Conservation (phyloP, 73 alveolate species). For the Tetrahymena malaccensis region DNA sequence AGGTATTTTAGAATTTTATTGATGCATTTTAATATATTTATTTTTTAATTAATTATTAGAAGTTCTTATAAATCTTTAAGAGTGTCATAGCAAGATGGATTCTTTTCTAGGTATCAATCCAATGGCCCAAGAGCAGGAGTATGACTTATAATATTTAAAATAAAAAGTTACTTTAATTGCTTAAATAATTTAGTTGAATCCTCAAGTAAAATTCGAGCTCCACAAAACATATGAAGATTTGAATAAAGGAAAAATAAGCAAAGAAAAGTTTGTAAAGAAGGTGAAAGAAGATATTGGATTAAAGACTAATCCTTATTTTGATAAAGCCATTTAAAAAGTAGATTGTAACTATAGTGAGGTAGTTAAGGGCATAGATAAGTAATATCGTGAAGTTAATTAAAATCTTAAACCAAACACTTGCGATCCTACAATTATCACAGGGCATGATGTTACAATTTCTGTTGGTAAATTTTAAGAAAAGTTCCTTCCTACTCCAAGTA, state of each 20-base stretch:
- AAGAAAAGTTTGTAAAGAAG: neutral
- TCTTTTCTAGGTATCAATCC: neutral
- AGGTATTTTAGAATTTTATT: neutral
- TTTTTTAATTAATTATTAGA: neutral
- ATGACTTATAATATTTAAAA: neutral
- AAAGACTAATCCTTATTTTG: neutral
- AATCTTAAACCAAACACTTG: neutral
- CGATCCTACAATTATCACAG: neutral
- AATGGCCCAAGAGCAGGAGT: neutral
- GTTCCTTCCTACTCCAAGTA: neutral
- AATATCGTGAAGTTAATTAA: neutral
- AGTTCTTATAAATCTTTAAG: neutral
- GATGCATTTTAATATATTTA: neutral
- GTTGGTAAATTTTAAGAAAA: neutral
- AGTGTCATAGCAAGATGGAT: neutral
- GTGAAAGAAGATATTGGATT: neutral
- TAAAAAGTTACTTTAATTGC: neutral
- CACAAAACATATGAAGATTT: neutral
- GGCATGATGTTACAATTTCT: neutral
- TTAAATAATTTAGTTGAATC: neutral
- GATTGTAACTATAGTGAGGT: neutral
- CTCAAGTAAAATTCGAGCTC: neutral
- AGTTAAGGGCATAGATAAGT: neutral
- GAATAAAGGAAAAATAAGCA: neutral
- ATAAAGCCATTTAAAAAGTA: neutral